These are phyloP conservation scores for Biscogniauxia mediterranea DNA, from an alignment of 2,329 filamentous ascomycete species.

Conservation along the genomic window DNA sequence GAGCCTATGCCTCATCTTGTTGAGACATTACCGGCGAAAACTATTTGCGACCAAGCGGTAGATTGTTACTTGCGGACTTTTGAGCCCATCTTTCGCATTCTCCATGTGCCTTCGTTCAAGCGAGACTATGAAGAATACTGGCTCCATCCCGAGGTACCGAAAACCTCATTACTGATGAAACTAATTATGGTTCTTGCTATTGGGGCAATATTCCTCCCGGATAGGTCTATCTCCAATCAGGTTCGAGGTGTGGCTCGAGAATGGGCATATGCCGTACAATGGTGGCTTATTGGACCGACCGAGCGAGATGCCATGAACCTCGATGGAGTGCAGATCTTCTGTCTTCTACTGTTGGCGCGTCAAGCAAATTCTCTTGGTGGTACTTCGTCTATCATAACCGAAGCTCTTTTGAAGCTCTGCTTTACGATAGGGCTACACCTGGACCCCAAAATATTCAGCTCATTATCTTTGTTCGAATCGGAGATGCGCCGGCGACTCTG, in stretches of 20 bases:
- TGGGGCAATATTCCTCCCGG: constrained; percentile 22
- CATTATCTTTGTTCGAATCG: constrained; percentile 22
- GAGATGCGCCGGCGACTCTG: constrained; percentile 31
- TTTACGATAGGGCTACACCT: constrained; percentile 33
- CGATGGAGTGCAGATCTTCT: constrained; percentile 27
- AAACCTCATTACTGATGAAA: constrained; percentile 18
- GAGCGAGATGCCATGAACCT: constrained; percentile 25
- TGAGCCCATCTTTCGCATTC: constrained; percentile 25
- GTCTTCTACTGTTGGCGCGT: constrained; percentile 24
- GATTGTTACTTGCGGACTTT: constrained; percentile 25
- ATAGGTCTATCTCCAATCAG: constrained; percentile 13
- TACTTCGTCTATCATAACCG: constrained; percentile 26
- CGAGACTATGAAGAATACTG: constrained; percentile 22
- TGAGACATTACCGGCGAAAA: constrained; percentile 16
- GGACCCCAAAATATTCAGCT: constrained; percentile 21
- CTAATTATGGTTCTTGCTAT: constrained; percentile 27
- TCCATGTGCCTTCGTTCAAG: constrained; percentile 25
- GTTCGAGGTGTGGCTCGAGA: constrained; percentile 25
- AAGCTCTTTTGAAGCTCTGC: constrained; percentile 30
- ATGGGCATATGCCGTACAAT: constrained; percentile 30
- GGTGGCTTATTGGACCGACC: constrained; percentile 29
- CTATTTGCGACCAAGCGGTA: constrained; percentile 18
- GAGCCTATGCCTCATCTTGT: constrained; percentile 14
- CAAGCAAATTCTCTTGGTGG: constrained; percentile 24
- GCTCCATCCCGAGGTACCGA: background rate